phyloP scores from a whole-genome alignment of 1,139 yeast genomes.

The Suhomyces kunorum region DNA sequence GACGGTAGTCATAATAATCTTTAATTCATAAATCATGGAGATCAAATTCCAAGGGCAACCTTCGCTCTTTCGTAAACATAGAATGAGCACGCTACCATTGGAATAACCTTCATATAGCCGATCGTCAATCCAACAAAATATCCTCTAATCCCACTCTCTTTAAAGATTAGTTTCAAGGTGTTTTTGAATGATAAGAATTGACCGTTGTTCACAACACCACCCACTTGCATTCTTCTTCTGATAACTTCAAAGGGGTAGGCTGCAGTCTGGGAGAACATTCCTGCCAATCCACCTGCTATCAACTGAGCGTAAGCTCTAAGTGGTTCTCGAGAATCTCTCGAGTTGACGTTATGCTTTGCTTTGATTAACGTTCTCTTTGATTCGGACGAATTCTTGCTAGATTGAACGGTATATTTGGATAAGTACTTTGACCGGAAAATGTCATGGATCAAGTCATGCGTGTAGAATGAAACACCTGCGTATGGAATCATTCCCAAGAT shows the following conservation, averaged over 20 bases:
- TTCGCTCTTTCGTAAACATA: constrained; percentile 91
- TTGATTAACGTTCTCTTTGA: constrained; percentile 19
- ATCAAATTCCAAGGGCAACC: constrained; percentile 55
- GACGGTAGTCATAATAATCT: constrained; percentile 4
- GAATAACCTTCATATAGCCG: constrained; percentile 91
- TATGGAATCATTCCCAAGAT: constrained; percentile 95
- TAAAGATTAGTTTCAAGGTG: constrained; percentile 59
- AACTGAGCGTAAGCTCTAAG: constrained; percentile 89
- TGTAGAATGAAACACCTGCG: constrained; percentile 95
- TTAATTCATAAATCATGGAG: constrained; percentile 7
- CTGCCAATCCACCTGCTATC: constrained; percentile 92
- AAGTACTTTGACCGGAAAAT: constrained; percentile 62
- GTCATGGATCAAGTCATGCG: constrained; percentile 91
- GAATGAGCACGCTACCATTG: constrained; percentile 97
- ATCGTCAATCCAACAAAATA: constrained; percentile 92
- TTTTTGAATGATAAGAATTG: constrained; percentile 55
- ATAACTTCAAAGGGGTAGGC: constrained; percentile 97
- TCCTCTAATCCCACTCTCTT: constrained; percentile 78
- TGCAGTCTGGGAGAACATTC: constrained; percentile 93
- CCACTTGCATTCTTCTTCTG: constrained; percentile 94
- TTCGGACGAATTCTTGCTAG: constrained; percentile 9
- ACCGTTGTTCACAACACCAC: constrained; percentile 73
- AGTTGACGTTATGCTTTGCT: constrained; percentile 29
- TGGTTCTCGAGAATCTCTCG: constrained; percentile 62
- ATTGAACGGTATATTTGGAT: constrained; percentile 56